phyloP scores from a whole-genome alignment of 164 flowering plant species.

The Chloranthus sessilifolius region DNA sequence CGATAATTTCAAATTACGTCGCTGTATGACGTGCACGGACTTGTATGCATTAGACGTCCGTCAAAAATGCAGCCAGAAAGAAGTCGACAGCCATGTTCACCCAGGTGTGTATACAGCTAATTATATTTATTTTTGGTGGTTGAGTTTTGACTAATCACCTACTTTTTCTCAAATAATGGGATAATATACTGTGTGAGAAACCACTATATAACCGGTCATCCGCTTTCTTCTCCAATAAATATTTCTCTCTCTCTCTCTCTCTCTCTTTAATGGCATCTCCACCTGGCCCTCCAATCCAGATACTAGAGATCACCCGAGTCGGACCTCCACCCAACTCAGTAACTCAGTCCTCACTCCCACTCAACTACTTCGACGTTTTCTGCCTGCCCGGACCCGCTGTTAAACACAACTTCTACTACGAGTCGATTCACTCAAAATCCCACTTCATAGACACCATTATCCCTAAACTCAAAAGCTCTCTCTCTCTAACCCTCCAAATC shows the following conservation, averaged over 20 bases:
- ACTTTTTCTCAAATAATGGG: too few species aligned
- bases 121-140: too few species aligned
- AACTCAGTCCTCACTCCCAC: constrained; percentile 17
- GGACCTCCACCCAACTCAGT: constrained; percentile 11
- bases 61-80: too few species aligned
- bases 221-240: too few species aligned
- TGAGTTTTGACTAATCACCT: too few species aligned
- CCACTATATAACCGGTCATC: too few species aligned
- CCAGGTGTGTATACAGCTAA: too few species aligned
- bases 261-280: neutral
- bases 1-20: too few species aligned
- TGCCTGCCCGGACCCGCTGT: constrained; percentile 17
- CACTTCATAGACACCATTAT: constrained; percentile 19
- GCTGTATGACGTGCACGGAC: too few species aligned
- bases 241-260: neutral
- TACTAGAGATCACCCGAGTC: neutral
- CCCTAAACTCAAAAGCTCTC: constrained; percentile 31
- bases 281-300: neutral
- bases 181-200: too few species aligned
- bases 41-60: too few species aligned
- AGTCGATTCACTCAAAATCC: constrained; percentile 16
- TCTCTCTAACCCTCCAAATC: constrained; percentile 33
- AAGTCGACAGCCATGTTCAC: too few species aligned
- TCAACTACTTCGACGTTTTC: constrained; percentile 21
- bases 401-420: constrained; percentile 31